Percentiles rank a stretch among this genome's conserved stretches.
These are phyloP conservation scores for Alternaria conjuncta DNA, from an alignment of 2,329 filamentous ascomycete species.

Conservation along the genomic window DNA sequence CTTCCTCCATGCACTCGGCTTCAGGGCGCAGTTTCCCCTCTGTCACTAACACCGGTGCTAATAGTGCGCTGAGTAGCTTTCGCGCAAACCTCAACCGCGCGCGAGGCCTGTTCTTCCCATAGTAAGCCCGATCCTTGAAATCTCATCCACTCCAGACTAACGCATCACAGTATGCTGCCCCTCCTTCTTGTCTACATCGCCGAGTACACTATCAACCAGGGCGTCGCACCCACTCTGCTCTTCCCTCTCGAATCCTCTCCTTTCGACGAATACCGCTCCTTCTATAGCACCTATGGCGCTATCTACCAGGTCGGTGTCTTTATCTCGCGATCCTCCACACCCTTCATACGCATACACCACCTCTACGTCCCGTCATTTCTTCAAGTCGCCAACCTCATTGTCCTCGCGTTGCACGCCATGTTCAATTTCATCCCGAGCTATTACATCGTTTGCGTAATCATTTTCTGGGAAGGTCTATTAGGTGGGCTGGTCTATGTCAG, in stretches of 20 bases:
- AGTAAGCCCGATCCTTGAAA: conserved; percentile 53
- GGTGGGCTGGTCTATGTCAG: conserved; percentile 89
- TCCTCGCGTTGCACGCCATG: conserved; percentile 78
- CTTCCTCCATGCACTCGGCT: conserved; percentile 40
- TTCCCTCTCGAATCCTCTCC: conserved; percentile 80
- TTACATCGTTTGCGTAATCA: conserved; percentile 80
- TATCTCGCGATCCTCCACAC: conserved; percentile 87
- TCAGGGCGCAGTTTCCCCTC: conserved; percentile 37
- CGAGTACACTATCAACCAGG: conserved; percentile 98
- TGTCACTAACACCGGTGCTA: conserved; percentile 12
- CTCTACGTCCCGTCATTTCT: conserved; percentile 84
- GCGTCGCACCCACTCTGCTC: conserved; percentile 85
- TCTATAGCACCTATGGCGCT: conserved; percentile 94
- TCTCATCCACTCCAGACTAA: conserved; percentile 6
- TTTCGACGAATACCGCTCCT: conserved; percentile 80
- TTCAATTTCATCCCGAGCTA: conserved; percentile 47
- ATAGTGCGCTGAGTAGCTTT: conserved; percentile 43
- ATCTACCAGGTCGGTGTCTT: conserved; percentile 97
- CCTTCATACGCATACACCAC: conserved; percentile 80
- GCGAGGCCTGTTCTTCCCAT: conserved; percentile 72
- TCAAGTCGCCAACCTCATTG: conserved; percentile 76
- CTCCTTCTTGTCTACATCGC: conserved; percentile 91
- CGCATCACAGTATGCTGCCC: conserved; percentile 73
- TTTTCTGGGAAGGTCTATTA: conserved; percentile 94
- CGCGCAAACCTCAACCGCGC: conserved; percentile 68